Evolutionary conservation across 257 asterid species (phyloP).

Genomic region (Solanum ossicruentum): DNA sequence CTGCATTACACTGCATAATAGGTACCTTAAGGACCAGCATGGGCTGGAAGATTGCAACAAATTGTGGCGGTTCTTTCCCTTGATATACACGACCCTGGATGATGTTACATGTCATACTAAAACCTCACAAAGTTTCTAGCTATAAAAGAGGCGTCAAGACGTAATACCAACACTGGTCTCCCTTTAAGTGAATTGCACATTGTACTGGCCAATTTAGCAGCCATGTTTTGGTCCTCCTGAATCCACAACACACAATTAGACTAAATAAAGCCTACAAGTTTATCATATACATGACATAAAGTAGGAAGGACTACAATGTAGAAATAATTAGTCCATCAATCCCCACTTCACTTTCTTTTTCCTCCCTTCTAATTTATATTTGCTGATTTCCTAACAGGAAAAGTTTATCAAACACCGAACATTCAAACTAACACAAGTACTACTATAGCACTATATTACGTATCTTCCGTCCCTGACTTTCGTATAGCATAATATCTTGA

Average conservation of each 20-base stretch:
- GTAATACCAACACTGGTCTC: constrained; percentile 74
- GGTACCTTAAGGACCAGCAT: constrained; percentile 93
- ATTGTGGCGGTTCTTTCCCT: constrained; percentile 99
- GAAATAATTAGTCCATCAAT: neutral
- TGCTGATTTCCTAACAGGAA: neutral
- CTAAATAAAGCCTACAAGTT: neutral
- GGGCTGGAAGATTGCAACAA: constrained; percentile 84
- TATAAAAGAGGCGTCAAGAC: neutral
- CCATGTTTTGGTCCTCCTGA: constrained; percentile 77
- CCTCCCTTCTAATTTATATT: neutral
- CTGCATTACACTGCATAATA: neutral
- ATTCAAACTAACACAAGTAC: neutral
- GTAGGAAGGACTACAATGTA: neutral
- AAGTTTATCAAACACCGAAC: neutral
- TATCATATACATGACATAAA: neutral
- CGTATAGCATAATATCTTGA: neutral
- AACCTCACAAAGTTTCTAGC: neutral
- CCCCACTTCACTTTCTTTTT: neutral
- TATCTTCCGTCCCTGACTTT: neutral
- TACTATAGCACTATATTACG: neutral
- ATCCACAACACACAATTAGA: neutral
- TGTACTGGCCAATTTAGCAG: constrained; percentile 48
- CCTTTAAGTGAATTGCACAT: constrained; percentile 87
- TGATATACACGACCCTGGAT: constrained; percentile 78
- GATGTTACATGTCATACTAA: constrained; percentile 3